phyloP scores from a whole-genome alignment of 306 rosid species.

The Pyrus bretschneideri region DNA sequence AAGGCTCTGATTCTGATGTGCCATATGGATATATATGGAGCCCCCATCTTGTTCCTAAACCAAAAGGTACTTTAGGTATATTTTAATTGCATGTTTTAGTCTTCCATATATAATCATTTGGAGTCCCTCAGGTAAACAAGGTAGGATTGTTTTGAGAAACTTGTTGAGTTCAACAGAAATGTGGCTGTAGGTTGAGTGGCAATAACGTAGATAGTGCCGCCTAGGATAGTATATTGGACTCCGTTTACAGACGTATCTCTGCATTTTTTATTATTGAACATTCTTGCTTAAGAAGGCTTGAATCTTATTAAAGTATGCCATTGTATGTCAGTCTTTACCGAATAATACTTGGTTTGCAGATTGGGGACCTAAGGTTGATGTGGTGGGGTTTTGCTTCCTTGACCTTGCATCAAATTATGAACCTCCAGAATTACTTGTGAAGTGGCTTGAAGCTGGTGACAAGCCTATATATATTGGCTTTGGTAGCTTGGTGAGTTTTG shows the following conservation, averaged over 20 bases:
- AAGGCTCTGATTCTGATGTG: conserved; percentile 77
- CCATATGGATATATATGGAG: conserved; percentile 99
- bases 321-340: conserved; percentile 2
- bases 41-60: conserved; percentile 99
- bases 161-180: neutral
- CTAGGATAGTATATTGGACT: neutral
- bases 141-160: neutral
- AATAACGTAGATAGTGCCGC: neutral
- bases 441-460: conserved; percentile 91
- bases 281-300: neutral
- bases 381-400: conserved; percentile 98
- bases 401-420: conserved; percentile 95
- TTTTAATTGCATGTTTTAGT: conserved; percentile 11
- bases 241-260: neutral
- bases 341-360: conserved; percentile 51
- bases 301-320: neutral
- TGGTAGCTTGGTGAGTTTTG: conserved; percentile 78
- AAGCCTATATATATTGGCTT: conserved; percentile 88
- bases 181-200: neutral
- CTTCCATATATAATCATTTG: conserved; percentile 1
- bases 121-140: neutral
- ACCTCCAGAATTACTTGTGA: conserved; percentile 72
- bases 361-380: conserved; percentile 96
- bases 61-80: conserved; percentile 61
- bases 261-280: neutral